Conservation (phyloP, 352 stramenopile species). For the Globisporangium radiosum region DNA sequence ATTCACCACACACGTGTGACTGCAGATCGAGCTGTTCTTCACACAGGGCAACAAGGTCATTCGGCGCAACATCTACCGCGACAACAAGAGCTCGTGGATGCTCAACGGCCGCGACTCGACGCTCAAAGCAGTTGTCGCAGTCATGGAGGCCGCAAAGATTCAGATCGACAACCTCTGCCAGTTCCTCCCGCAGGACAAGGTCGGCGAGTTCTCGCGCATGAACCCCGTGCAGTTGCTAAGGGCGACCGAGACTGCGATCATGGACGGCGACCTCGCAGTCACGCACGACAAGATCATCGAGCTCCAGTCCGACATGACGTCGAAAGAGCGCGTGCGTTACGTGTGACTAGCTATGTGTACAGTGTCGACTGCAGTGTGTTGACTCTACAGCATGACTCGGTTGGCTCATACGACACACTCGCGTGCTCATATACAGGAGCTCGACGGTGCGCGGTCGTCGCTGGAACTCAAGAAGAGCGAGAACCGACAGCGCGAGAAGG, state of each 20-base stretch:
- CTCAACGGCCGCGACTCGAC: constrained; percentile 65
- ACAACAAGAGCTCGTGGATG: constrained; percentile 83
- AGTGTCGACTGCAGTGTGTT: not conserved
- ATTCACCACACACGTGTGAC: not conserved
- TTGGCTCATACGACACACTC: not conserved
- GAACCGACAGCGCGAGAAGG: constrained; percentile 70
- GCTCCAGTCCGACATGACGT: constrained; percentile 61
- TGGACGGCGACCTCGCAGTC: constrained; percentile 58
- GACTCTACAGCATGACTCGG: not conserved
- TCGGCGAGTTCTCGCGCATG: constrained; percentile 87
- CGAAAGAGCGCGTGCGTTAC: constrained; percentile 52
- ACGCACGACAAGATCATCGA: constrained; percentile 78
- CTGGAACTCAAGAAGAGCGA: constrained; percentile 83
- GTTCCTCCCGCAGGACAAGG: constrained; percentile 98
- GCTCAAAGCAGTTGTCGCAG: constrained; percentile 56
- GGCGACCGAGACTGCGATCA: constrained; percentile 73
- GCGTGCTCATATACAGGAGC: constrained; percentile 25
- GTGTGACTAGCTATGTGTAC: not conserved
- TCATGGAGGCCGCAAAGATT: constrained; percentile 90
- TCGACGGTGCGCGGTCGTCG: constrained; percentile 51
- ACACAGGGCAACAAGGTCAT: constrained; percentile 76
- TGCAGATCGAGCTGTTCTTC: constrained; percentile 92
- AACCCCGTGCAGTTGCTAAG: constrained; percentile 69
- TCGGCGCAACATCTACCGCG: constrained; percentile 87
- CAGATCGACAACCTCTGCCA: constrained; percentile 98